These are phyloP conservation scores for Apiospora aurea DNA, from an alignment of 2,329 filamentous ascomycete genomes.

Conservation along the genomic window DNA sequence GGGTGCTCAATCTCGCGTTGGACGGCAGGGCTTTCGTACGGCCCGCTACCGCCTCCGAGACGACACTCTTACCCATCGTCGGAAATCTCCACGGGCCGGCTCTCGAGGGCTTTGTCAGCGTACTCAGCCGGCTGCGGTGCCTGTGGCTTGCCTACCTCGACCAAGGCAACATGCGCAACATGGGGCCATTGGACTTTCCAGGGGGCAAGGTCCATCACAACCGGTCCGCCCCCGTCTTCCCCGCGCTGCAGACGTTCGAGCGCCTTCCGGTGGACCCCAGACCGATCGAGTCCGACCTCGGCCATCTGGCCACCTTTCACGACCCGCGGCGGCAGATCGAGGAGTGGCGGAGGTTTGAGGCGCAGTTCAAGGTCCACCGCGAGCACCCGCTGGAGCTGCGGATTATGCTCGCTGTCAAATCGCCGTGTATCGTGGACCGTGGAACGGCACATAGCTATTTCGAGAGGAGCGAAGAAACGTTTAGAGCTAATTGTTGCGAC, in stretches of 20 bases:
- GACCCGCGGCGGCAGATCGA: neutral
- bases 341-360: neutral
- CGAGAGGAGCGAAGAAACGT: neutral
- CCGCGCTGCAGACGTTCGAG: neutral
- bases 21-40: neutral
- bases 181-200: neutral
- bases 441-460: neutral
- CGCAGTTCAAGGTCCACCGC: neutral
- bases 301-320: neutral
- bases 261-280: neutral
- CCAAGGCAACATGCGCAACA: neutral
- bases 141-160: neutral
- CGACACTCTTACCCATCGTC: too few relatives aligned
- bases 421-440: neutral
- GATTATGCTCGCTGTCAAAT: neutral
- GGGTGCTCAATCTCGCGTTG: neutral
- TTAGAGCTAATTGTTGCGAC: too few relatives aligned
- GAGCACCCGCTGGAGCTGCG: neutral
- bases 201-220: neutral
- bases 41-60: too few relatives aligned
- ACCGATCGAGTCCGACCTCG: neutral
- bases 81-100: neutral
- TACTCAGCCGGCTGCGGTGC: neutral
- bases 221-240: neutral
- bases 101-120: neutral